These are phyloP conservation scores for Chlamydomonas schloesseri DNA, from an alignment of 139 green algal genomes.

Conservation along the genomic window DNA sequence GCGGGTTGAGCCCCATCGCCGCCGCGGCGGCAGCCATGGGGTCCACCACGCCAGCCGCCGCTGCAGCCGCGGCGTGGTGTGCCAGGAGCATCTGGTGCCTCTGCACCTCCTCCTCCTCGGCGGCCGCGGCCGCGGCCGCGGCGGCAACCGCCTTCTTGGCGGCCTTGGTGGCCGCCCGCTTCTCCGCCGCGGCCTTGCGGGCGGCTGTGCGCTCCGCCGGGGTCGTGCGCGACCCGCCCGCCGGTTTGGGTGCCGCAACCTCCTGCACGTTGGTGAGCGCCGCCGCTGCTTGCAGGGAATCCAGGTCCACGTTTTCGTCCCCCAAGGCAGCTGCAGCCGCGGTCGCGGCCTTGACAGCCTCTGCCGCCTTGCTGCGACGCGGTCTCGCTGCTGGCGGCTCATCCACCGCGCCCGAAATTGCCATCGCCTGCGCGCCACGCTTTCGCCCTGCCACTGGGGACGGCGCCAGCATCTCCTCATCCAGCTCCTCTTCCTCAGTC, in stretches of 20 bases:
- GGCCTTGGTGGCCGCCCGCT: not conserved
- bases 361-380: constrained; percentile 27
- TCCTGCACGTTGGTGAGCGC: not conserved
- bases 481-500: not conserved
- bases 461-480: not conserved
- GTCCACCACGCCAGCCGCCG: not conserved
- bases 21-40: not conserved
- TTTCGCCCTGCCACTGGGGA: not conserved
- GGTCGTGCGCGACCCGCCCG: too few relatives aligned
- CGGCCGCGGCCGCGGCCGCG: not conserved
- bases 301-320: constrained; percentile 12
- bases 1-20: not conserved
- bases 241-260: not conserved
- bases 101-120: constrained; percentile 8
- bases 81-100: not conserved
- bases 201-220: not conserved
- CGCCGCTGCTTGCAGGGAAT: not conserved
- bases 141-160: not conserved
- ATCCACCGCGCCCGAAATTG: too few relatives aligned
- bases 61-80: not conserved
- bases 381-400: not conserved
- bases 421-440: not conserved
- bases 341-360: not conserved
- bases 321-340: constrained; percentile 12
- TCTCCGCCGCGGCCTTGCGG: not conserved